Evolutionary conservation across 2,329 filamentous ascomycete genomes (phyloP).

Genomic region (Calonectria honghensis): DNA sequence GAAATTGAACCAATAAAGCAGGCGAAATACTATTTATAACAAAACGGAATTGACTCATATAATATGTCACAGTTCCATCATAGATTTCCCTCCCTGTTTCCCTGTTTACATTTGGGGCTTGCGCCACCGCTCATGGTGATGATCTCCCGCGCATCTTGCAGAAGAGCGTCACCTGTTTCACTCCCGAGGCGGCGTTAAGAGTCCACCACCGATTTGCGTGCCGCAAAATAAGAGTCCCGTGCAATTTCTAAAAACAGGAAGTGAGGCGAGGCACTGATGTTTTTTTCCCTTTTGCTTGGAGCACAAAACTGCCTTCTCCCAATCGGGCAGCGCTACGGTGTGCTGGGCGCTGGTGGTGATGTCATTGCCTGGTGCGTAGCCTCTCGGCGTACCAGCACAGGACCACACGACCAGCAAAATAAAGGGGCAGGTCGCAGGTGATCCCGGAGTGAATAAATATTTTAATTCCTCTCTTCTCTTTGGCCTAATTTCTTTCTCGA

Average conservation of each 20-base stretch:
- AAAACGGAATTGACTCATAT: not conserved
- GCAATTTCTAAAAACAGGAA: not conserved
- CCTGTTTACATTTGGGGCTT: not conserved
- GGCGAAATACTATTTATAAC: not conserved
- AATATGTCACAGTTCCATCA: not conserved
- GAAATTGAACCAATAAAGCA: not conserved
- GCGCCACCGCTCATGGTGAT: not conserved
- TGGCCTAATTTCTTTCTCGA: not conserved
- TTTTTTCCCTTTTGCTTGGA: not conserved
- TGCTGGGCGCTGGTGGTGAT: slow-evolving; percentile 9
- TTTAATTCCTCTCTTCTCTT: not conserved
- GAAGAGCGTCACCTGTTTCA: slow-evolving; percentile 4
- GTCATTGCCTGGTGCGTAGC: not conserved
- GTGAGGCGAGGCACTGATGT: not conserved
- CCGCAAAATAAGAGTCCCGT: not conserved
- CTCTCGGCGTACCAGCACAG: not conserved
- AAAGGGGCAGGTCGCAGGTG: not conserved
- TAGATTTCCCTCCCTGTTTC: not conserved
- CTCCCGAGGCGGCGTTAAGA: not conserved
- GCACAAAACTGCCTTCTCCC: not conserved
- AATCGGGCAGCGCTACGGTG: slow-evolving; percentile 1
- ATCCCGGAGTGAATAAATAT: not conserved
- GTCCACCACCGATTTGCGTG: not conserved
- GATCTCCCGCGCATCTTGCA: not conserved
- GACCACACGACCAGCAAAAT: not conserved